These are phyloP conservation scores for Pistacia atlantica DNA, from an alignment of 345 rosid genomes.

Conservation along the genomic window DNA sequence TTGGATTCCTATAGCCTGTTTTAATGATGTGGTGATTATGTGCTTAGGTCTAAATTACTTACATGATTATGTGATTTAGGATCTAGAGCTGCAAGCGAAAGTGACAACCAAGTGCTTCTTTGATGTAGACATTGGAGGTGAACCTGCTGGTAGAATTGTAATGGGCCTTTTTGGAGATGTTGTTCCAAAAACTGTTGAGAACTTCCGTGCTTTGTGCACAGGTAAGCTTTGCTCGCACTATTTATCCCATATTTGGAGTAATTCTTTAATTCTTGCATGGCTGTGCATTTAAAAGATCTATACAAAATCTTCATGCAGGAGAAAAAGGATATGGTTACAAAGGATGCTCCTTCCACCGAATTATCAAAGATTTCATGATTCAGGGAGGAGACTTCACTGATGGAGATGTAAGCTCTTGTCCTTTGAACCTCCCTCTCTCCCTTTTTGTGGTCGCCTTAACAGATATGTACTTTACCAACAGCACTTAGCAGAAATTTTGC, in stretches of 20 bases:
- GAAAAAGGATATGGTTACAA: conserved; percentile 87
- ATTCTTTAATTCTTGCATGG: not conserved
- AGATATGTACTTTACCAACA: conserved; percentile 10
- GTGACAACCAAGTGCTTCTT: conserved; percentile 83
- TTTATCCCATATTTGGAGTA: not conserved
- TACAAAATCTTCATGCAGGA: conserved; percentile 44
- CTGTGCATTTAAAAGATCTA: conserved; percentile 14
- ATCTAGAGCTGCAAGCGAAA: conserved; percentile 68
- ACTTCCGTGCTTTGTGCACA: conserved; percentile 84
- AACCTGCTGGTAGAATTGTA: conserved; percentile 73
- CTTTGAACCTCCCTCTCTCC: not conserved
- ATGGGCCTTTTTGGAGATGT: conserved; percentile 85
- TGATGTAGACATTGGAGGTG: conserved; percentile 88
- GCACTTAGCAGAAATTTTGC: conserved; percentile 15
- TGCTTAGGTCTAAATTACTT: not conserved
- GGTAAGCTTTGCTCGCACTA: conserved; percentile 44
- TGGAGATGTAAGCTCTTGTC: conserved; percentile 59
- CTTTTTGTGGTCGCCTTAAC: not conserved
- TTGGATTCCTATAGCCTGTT: not conserved
- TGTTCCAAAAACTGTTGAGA: conserved; percentile 83
- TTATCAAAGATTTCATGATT: conserved; percentile 92
- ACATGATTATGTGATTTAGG: conserved; percentile 37
- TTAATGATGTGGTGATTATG: not conserved
- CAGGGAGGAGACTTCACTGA: conserved; percentile 93
- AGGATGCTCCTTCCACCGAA: conserved; percentile 88